These are phyloP conservation scores for Hexamita inflata DNA, from an alignment of 208 protist species.

Conservation along the genomic window DNA sequence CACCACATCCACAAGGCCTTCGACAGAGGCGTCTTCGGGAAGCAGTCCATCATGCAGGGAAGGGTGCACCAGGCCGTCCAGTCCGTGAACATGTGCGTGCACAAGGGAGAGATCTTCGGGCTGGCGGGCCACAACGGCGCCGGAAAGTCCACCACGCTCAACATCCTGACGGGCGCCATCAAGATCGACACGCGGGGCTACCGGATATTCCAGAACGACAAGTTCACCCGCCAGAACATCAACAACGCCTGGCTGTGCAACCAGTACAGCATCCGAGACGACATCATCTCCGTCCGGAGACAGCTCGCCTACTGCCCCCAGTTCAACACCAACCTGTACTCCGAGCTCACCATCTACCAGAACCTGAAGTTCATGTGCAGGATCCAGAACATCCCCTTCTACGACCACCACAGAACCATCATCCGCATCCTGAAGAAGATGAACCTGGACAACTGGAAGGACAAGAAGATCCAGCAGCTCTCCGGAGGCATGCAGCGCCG, in stretches of 20 bases:
- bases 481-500: conserved; percentile 58
- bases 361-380: not conserved
- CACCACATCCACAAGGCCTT: too few relatives aligned
- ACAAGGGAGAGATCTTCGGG: conserved; percentile 26
- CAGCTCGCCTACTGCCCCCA: not conserved
- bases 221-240: not conserved
- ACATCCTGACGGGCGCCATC: not conserved
- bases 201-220: not conserved
- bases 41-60: too few relatives aligned
- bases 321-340: conserved; percentile 13
- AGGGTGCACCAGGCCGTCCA: not conserved
- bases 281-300: conserved; percentile 7
- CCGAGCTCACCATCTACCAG: conserved; percentile 1
- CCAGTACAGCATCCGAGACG: not conserved
- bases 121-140: conserved; percentile 28
- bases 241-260: not conserved
- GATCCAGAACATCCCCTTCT: not conserved
- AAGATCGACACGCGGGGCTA: not conserved
- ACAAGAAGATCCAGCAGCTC: conserved; percentile 6
- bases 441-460: not conserved
- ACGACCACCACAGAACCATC: not conserved
- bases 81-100: not conserved
- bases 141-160: conserved; percentile 5
- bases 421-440: not conserved
- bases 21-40: too few relatives aligned